These are phyloP conservation scores for Mrakia blollopis DNA, from an alignment of 768 basidiomycete genomes.

Conservation along the genomic window DNA sequence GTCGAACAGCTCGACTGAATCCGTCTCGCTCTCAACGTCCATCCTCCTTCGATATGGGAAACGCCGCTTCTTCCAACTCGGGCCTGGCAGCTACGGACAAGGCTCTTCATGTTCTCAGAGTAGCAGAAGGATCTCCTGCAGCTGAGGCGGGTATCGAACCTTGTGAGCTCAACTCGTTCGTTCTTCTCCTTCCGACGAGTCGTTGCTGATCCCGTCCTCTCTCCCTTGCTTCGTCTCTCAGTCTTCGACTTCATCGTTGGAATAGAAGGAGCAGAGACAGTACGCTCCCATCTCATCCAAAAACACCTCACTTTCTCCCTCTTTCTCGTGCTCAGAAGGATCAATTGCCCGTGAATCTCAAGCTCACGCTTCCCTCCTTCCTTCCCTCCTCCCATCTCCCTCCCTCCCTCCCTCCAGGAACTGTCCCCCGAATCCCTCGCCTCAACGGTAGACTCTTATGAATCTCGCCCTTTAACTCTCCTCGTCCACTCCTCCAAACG, in stretches of 20 bases:
- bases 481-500: constrained; percentile 76
- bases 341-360: neutral
- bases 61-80: constrained; percentile 22
- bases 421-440: constrained; percentile 70
- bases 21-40: neutral
- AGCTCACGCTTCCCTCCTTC: neutral
- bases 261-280: constrained; percentile 61
- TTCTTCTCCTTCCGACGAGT: neutral
- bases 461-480: constrained; percentile 63
- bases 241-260: constrained; percentile 95
- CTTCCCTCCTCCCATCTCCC: constrained; percentile 38
- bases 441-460: constrained; percentile 74
- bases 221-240: neutral
- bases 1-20: neutral
- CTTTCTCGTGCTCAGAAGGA: neutral
- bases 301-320: too few relatives aligned
- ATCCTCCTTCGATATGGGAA: constrained; percentile 22
- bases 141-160: constrained; percentile 78
- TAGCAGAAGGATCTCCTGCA: constrained; percentile 83
- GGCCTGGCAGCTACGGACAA: constrained; percentile 17
- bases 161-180: constrained; percentile 40
- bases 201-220: neutral
- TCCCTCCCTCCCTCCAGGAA: constrained; percentile 15
- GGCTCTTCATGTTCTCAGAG: constrained; percentile 75
- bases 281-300: neutral